phyloP scores from a whole-genome alignment of 495 filamentous ascomycete genomes.

The Xylaria venustula region DNA sequence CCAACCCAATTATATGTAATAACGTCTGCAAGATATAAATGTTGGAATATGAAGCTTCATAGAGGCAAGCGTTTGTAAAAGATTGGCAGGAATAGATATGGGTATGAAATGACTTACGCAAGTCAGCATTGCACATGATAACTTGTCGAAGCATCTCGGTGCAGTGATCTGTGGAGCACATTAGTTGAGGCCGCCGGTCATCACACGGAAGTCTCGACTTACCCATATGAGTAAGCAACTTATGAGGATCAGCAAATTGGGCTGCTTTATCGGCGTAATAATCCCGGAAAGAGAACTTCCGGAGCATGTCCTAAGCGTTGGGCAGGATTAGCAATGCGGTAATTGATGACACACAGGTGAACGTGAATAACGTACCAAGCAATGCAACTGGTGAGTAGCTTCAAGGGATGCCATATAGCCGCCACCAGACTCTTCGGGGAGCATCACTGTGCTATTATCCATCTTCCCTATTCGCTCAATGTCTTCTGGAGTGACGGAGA shows the following conservation, averaged over 20 bases:
- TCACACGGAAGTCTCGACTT: not conserved
- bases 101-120: too few relatives aligned
- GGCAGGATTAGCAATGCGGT: not conserved
- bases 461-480: not conserved
- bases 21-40: too few relatives aligned
- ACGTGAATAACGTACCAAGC: not conserved
- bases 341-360: not conserved
- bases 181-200: not conserved
- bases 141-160: not conserved
- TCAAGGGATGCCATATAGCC: not conserved
- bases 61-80: too few relatives aligned
- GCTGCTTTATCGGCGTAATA: not conserved
- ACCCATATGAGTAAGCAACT: not conserved
- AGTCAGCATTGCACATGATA: not conserved
- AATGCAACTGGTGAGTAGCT: not conserved
- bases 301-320: not conserved
- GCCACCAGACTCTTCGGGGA: not conserved
- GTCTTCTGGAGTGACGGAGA: not conserved
- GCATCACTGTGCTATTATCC: not conserved
- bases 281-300: not conserved
- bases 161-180: not conserved
- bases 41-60: too few relatives aligned
- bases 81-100: too few relatives aligned
- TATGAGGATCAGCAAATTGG: too few relatives aligned
- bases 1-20: not conserved